Conservation (phyloP, 2,329 filamentous ascomycete species). For the Nothophaeocryptopus gaeumannii region DNA sequence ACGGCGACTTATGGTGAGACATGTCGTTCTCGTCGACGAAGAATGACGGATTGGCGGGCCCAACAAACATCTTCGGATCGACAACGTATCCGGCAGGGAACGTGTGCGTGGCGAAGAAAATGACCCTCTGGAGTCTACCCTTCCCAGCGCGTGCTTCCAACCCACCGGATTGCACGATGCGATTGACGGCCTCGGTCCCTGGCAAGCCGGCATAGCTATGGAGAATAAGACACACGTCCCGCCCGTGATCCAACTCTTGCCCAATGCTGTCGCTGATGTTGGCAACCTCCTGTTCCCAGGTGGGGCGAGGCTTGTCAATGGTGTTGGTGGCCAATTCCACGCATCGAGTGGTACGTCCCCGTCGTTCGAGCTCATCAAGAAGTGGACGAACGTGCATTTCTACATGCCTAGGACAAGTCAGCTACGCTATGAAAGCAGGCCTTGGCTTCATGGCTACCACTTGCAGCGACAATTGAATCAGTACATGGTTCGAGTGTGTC, state of each 20-base stretch:
- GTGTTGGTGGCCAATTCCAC: neutral
- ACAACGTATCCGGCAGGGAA: conserved; percentile 6
- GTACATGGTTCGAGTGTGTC: too few species aligned
- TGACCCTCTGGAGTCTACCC: conserved; percentile 2
- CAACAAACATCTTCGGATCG: conserved; percentile 9
- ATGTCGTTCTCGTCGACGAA: conserved; percentile 6
- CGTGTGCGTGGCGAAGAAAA: conserved; percentile 13
- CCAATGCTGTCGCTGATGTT: conserved; percentile 3
- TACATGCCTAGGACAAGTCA: conserved; percentile 4
- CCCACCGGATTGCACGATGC: conserved; percentile 8
- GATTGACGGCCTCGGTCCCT: conserved; percentile 12
- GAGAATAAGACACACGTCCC: conserved; percentile 5
- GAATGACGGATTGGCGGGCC: conserved; percentile 3
- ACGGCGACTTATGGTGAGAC: neutral
- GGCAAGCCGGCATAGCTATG: conserved; percentile 12
- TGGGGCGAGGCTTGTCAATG: conserved; percentile 5
- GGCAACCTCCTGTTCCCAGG: conserved; percentile 14
- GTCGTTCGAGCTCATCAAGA: neutral
- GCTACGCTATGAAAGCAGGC: neutral
- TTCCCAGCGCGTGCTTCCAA: neutral
- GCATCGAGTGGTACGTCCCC: conserved; percentile 1
- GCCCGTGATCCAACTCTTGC: conserved; percentile 5
- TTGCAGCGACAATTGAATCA: too few species aligned
- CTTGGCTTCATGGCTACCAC: neutral
- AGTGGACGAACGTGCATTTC: conserved; percentile 8